phyloP scores from a whole-genome alignment of 768 basidiomycete genomes.

The Gloeopeniophorella convolvens region DNA sequence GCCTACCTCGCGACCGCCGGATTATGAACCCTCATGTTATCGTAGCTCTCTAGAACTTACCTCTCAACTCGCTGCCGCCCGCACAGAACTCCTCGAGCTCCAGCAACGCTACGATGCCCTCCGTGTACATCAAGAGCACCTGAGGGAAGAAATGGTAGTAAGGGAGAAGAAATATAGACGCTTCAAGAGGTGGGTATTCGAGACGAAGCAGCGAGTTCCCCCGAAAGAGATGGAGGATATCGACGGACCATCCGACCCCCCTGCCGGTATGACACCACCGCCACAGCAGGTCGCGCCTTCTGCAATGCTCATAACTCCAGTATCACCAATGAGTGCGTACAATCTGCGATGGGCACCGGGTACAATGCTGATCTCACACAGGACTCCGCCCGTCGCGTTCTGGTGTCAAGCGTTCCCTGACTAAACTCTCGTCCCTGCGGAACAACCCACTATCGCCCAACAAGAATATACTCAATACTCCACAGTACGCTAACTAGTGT shows the following conservation, averaged over 20 bases:
- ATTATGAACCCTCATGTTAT: neutral
- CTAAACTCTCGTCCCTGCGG: neutral
- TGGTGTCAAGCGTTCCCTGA: neutral
- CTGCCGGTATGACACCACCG: no score
- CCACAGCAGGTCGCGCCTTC: neutral
- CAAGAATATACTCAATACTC: constrained; percentile 4
- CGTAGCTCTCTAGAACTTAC: neutral
- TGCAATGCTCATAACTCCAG: constrained; percentile 5
- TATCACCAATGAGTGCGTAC: constrained; percentile 7
- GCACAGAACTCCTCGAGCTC: constrained; percentile 7
- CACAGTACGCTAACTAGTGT: neutral
- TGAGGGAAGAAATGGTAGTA: neutral
- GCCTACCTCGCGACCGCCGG: no score
- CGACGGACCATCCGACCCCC: no score
- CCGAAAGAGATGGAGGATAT: no score
- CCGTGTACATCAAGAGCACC: constrained; percentile 2
- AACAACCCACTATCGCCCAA: neutral
- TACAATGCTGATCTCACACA: neutral
- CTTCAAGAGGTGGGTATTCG: constrained; percentile 11
- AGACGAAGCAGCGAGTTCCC: neutral
- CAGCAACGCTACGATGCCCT: constrained; percentile 13
- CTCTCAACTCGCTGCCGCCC: neutral
- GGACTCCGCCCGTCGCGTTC: neutral
- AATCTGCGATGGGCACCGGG: neutral
- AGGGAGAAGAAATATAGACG: constrained; percentile 12